phyloP scores from a whole-genome alignment of 2,329 filamentous ascomycete genomes.

The Claviceps humidiphila region DNA sequence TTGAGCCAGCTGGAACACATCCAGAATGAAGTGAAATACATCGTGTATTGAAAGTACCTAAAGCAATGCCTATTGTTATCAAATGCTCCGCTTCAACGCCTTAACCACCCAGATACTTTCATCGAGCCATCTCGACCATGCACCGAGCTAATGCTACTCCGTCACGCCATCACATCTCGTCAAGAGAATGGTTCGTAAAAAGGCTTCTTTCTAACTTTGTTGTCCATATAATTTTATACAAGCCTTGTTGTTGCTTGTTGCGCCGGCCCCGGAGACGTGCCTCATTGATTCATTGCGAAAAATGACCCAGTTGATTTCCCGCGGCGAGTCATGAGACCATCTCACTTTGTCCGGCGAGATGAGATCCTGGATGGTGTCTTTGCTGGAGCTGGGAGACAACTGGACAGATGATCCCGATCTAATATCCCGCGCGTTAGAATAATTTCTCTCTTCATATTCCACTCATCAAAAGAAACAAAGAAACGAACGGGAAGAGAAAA shows the following conservation, averaged over 20 bases:
- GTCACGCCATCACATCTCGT: neutral
- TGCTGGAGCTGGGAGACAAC: constrained; percentile 42
- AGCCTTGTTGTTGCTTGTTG: too few relatives aligned
- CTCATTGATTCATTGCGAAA: too few relatives aligned
- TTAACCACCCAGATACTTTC: neutral
- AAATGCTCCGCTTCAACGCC: constrained; percentile 8
- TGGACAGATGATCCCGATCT: constrained; percentile 42
- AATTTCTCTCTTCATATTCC: too few relatives aligned
- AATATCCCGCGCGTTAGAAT: neutral
- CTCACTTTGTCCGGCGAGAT: constrained; percentile 14
- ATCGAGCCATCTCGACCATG: neutral
- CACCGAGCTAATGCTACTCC: neutral
- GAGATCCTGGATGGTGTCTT: constrained; percentile 30
- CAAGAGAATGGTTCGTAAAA: too few relatives aligned
- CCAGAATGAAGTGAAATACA: too few relatives aligned
- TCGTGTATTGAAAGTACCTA: neutral
- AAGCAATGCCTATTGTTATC: neutral
- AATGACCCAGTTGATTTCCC: too few relatives aligned
- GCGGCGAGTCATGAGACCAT: neutral
- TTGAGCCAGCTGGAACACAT: too few relatives aligned
- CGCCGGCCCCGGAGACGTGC: too few relatives aligned
- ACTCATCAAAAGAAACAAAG: neutral
- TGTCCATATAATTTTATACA: too few relatives aligned
- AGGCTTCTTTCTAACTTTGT: too few relatives aligned
- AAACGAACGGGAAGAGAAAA: constrained; percentile 8